Conservation (phyloP, 2,329 filamentous ascomycete genomes). For the Decorospora gaudefroyi region DNA sequence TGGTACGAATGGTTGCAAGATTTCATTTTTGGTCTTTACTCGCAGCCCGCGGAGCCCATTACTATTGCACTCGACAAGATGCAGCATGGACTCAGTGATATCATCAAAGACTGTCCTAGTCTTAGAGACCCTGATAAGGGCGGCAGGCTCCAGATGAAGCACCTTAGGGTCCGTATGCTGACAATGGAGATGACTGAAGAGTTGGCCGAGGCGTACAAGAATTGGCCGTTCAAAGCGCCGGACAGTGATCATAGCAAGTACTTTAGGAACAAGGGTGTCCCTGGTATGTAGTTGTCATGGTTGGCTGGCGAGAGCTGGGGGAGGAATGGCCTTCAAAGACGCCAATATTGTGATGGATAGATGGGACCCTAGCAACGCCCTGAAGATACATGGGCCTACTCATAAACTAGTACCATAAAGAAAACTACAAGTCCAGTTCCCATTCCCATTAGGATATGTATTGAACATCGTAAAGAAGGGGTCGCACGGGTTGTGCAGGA, state of each 20-base stretch:
- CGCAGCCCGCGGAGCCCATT: constrained; percentile 10
- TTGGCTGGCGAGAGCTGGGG: neutral
- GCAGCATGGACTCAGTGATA: constrained; percentile 35
- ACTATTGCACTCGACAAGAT: constrained; percentile 33
- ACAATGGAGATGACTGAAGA: constrained; percentile 43
- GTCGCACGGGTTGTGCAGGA: too few relatives aligned
- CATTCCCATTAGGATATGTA: too few relatives aligned
- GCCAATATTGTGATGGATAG: too few relatives aligned
- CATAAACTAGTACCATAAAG: too few relatives aligned
- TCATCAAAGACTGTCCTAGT: constrained; percentile 34
- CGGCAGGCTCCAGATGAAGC: constrained; percentile 38
- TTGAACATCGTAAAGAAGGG: too few relatives aligned
- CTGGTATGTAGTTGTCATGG: too few relatives aligned
- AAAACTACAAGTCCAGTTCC: too few relatives aligned
- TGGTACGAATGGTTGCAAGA: constrained; percentile 37
- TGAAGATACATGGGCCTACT: too few relatives aligned
- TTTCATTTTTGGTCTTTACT: constrained; percentile 30
- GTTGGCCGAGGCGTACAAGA: constrained; percentile 36
- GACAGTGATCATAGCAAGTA: constrained; percentile 31
- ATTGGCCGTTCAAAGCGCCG: constrained; percentile 43
- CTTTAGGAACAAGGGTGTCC: constrained; percentile 29
- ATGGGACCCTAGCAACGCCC: too few relatives aligned
- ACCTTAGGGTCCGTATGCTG: constrained; percentile 38
- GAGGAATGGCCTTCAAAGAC: too few relatives aligned
- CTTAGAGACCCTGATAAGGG: constrained; percentile 40